Evolutionary conservation across 441 rosid genomes (phyloP).

Genomic region (Arabidopsis hybrid): DNA sequence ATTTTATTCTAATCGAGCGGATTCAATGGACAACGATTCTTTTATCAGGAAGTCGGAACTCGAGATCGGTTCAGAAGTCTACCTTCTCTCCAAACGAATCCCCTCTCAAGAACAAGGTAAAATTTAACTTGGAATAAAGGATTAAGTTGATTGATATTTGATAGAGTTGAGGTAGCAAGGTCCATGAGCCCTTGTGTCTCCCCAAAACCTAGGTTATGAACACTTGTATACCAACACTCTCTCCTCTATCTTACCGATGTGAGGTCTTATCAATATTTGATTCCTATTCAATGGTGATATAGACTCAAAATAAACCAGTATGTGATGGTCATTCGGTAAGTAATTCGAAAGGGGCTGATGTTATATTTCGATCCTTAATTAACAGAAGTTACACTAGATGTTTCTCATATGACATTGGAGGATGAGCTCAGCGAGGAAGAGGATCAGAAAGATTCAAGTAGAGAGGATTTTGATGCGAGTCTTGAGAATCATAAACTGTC

Average conservation of each 20-base stretch:
- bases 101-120: conserved; percentile 62
- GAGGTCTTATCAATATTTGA: too few relatives aligned
- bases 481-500: conserved; percentile 59
- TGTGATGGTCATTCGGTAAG: conserved; percentile 47
- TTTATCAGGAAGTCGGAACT: conserved; percentile 42
- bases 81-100: conserved; percentile 59
- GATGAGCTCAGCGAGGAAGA: conserved; percentile 75
- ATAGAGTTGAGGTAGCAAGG: too few relatives aligned
- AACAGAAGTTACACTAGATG: conserved; percentile 50
- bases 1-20: background rate
- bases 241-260: too few relatives aligned
- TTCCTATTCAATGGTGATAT: too few relatives aligned
- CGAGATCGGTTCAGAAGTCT: conserved; percentile 62
- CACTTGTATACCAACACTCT: too few relatives aligned
- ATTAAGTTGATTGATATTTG: too few relatives aligned
- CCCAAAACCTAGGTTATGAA: too few relatives aligned
- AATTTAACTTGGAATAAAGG: too few relatives aligned
- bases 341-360: conserved; percentile 53
- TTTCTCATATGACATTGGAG: conserved; percentile 71
- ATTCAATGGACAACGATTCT: conserved; percentile 50
- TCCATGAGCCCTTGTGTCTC: too few relatives aligned
- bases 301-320: too few relatives aligned
- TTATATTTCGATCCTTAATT: conserved; percentile 43
- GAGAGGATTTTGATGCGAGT: conserved; percentile 40
- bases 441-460: conserved; percentile 42